phyloP scores from a whole-genome alignment of 2,329 filamentous ascomycete genomes.

The Aschersonia sp. region DNA sequence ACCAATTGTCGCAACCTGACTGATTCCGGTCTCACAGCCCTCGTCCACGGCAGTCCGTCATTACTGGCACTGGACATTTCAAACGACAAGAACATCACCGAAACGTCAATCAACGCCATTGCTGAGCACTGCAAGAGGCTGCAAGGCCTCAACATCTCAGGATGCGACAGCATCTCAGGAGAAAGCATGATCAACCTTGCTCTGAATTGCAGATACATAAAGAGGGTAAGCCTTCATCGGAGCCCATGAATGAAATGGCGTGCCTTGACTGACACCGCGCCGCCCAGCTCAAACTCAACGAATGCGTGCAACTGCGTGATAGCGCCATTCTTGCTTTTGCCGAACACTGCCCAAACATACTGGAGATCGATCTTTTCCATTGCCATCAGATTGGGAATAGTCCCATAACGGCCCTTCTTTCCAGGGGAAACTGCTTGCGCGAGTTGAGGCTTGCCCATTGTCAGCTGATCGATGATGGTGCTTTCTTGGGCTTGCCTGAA shows the following conservation, averaged over 20 bases:
- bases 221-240: conserved; percentile 41
- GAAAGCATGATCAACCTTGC: conserved; percentile 72
- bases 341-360: conserved; percentile 74
- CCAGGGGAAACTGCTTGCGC: conserved; percentile 67
- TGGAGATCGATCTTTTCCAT: conserved; percentile 90
- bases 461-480: conserved; percentile 69
- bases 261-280: too few relatives aligned
- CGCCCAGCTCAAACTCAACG: conserved; percentile 76
- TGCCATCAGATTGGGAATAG: conserved; percentile 69
- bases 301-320: conserved; percentile 74
- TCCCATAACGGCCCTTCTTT: conserved; percentile 68
- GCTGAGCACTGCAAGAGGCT: conserved; percentile 70
- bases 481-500: conserved; percentile 65
- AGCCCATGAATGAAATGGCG: not conserved
- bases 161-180: conserved; percentile 72
- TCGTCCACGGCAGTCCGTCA: conserved; percentile 65
- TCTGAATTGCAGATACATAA: conserved; percentile 70
- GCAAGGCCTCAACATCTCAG: conserved; percentile 86
- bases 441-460: conserved; percentile 82
- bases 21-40: conserved; percentile 65
- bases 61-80: conserved; percentile 86
- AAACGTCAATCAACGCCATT: conserved; percentile 62
- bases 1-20: conserved; percentile 80
- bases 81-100: conserved; percentile 69
- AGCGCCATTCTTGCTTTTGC: conserved; percentile 74